A percentile compares a stretch with the other conserved stretches of the same genome.
Conservation (phyloP, 2,329 filamentous ascomycete genomes). For the Colletotrichum sp. region DNA sequence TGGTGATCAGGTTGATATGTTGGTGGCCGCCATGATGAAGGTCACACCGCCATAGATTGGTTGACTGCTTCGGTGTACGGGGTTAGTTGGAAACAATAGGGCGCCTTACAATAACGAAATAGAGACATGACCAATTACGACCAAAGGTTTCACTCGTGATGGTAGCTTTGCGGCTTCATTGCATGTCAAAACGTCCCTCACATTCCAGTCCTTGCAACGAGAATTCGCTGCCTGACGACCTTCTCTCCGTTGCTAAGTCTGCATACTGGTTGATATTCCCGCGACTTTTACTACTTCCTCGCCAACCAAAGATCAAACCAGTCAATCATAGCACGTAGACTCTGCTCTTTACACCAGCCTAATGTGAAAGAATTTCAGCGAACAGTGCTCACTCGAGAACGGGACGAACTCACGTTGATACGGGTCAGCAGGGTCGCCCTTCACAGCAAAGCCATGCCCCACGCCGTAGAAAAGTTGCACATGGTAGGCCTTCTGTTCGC, state of each 20-base stretch:
- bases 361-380: background rate
- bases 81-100: background rate
- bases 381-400: fast-evolving
- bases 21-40: background rate
- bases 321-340: constrained; percentile 27
- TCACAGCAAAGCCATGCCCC: constrained; percentile 67
- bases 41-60: background rate
- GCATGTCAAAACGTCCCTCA: background rate
- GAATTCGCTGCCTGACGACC: background rate
- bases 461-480: constrained; percentile 67
- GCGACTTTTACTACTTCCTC: background rate
- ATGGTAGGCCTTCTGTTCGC: constrained; percentile 56
- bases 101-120: background rate
- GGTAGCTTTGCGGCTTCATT: background rate
- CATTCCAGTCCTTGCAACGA: background rate
- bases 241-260: background rate
- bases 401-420: background rate
- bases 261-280: background rate
- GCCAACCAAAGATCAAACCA: constrained; percentile 34
- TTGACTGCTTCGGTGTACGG: background rate
- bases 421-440: constrained; percentile 51
- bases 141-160: fast-evolving
- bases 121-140: background rate
- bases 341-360: constrained; percentile 36
- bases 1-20: background rate